These are phyloP conservation scores for Beauveria sp. DNA, from an alignment of 2,329 filamentous ascomycete genomes.

Conservation along the genomic window DNA sequence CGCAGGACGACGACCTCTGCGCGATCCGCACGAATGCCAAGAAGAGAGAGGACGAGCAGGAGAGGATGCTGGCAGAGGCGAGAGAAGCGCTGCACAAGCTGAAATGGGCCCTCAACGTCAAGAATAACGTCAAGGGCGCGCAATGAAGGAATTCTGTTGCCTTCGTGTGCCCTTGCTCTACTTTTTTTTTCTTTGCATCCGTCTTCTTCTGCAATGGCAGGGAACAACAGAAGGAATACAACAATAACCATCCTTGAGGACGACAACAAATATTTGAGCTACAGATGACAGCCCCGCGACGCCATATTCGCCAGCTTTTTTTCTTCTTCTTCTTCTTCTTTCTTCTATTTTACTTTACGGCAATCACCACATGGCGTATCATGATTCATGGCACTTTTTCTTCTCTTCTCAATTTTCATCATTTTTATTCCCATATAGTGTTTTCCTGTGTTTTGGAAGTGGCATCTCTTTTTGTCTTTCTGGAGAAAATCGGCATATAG, in stretches of 20 bases:
- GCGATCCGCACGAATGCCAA: conserved; percentile 51
- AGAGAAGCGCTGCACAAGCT: conserved; percentile 58
- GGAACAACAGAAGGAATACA: neutral
- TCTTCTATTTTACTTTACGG: neutral
- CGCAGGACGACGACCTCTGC: conserved; percentile 54
- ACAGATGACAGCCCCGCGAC: neutral
- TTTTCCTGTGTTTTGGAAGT: neutral
- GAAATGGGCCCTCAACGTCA: conserved; percentile 64
- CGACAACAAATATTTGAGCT: neutral
- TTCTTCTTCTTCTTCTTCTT: neutral
- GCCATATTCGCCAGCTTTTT: neutral
- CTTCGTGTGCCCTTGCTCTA: neutral
- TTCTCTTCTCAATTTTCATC: conserved; percentile 11
- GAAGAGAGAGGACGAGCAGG: conserved; percentile 53
- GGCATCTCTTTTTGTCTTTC: neutral
- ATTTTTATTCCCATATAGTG: conserved; percentile 8
- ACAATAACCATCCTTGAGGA: neutral
- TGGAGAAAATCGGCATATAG: conserved; percentile 9
- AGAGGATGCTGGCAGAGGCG: conserved; percentile 49
- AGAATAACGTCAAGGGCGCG: conserved; percentile 51
- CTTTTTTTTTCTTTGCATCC: neutral
- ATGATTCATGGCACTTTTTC: conserved; percentile 12
- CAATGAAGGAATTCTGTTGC: conserved; percentile 29
- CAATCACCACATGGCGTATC: neutral
- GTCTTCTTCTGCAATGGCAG: neutral